These are phyloP conservation scores for Podaxis sp. DNA, from an alignment of 768 basidiomycete species.

Conservation along the genomic window DNA sequence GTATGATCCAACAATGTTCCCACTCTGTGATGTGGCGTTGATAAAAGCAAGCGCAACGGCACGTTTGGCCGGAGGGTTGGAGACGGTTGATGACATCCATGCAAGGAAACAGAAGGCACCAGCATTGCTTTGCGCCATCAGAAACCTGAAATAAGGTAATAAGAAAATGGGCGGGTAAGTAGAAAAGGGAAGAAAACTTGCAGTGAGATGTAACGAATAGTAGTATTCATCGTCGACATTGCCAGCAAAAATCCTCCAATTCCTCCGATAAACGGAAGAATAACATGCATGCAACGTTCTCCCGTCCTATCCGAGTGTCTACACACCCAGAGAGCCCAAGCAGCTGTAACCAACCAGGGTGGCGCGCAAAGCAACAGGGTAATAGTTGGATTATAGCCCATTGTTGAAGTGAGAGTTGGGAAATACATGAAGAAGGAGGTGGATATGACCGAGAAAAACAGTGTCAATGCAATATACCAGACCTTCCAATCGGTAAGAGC, in stretches of 20 bases:
- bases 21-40: slow-evolving; percentile 79
- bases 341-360: slow-evolving; percentile 65
- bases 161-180: background rate
- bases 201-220: slow-evolving; percentile 65
- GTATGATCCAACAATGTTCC: slow-evolving; percentile 84
- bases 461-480: slow-evolving; percentile 50
- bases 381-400: slow-evolving; percentile 60
- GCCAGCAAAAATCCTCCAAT: slow-evolving; percentile 69
- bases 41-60: slow-evolving; percentile 84
- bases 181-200: slow-evolving; percentile 21
- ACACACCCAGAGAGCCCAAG: slow-evolving; percentile 51
- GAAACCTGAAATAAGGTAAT: slow-evolving; percentile 45
- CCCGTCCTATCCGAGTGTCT: slow-evolving; percentile 70
- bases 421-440: slow-evolving; percentile 72
- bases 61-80: slow-evolving; percentile 78
- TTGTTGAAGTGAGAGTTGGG: slow-evolving; percentile 68
- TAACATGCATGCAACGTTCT: slow-evolving; percentile 73
- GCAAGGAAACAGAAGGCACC: slow-evolving; percentile 67
- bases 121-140: slow-evolving; percentile 74
- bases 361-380: slow-evolving; percentile 55
- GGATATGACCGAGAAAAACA: slow-evolving; percentile 46
- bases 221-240: slow-evolving; percentile 58
- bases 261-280: slow-evolving; percentile 50
- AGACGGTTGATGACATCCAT: slow-evolving; percentile 48
- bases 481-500: slow-evolving; percentile 73